Evolutionary conservation across 1,284 basidiomycete genomes (phyloP).

Genomic region (Tilletia horrida): DNA sequence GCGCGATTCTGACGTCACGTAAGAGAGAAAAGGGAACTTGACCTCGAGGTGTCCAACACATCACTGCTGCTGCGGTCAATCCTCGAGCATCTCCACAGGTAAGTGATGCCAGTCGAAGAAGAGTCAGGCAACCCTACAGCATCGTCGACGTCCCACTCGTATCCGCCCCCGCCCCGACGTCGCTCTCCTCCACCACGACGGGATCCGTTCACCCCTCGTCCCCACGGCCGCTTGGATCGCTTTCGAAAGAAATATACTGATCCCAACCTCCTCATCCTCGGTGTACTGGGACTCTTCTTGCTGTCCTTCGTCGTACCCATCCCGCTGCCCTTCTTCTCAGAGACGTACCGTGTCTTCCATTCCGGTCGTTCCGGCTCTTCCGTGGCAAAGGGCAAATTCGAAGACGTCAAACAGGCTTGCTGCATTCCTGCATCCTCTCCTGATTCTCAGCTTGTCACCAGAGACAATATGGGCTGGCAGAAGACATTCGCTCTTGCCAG

Average conservation of each 20-base stretch:
- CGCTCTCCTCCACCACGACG: conserved; percentile 9
- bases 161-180: conserved; percentile 13
- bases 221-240: conserved; percentile 5
- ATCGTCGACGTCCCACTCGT: conserved; percentile 4
- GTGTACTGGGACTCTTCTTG: conserved; percentile 27
- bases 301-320: conserved; percentile 34
- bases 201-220: not conserved
- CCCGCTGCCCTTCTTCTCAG: conserved; percentile 19
- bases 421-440: not conserved
- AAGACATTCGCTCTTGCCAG: conserved; percentile 68
- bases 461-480: conserved; percentile 76
- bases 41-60: too few species aligned
- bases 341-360: conserved; percentile 14
- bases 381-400: not conserved
- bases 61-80: too few species aligned
- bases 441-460: not conserved
- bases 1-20: too few species aligned
- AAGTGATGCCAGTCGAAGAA: too few species aligned
- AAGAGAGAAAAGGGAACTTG: too few species aligned
- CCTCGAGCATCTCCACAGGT: too few species aligned
- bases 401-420: not conserved
- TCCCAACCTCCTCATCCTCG: conserved; percentile 28
- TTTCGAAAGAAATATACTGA: conserved; percentile 26
- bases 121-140: not conserved
- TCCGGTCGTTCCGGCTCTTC: not conserved